phyloP scores from a whole-genome alignment of 306 rosid species.

The Citrullus amarus region DNA sequence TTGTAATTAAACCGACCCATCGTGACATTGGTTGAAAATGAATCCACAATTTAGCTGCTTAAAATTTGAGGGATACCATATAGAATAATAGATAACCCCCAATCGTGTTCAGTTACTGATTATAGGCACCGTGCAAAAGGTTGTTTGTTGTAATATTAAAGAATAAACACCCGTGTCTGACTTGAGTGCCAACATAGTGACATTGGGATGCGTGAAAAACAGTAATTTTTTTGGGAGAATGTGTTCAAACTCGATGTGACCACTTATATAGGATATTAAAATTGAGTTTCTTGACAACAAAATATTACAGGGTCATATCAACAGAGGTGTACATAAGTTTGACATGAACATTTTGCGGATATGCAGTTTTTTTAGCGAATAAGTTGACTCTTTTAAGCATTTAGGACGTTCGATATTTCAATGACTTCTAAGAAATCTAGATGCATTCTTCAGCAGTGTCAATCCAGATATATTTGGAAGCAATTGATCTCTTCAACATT shows the following conservation, averaged over 20 bases:
- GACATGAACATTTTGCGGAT: neutral
- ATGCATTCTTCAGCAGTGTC: neutral
- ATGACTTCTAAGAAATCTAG: neutral
- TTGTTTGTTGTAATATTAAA: slow-evolving; percentile 21
- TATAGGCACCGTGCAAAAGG: slow-evolving; percentile 57
- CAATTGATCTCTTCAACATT: neutral
- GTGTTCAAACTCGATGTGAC: neutral
- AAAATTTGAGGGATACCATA: slow-evolving; percentile 33
- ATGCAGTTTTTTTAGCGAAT: neutral
- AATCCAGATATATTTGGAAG: neutral
- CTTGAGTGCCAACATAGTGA: slow-evolving; percentile 23
- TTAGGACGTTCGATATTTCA: neutral
- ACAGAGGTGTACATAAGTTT: neutral
- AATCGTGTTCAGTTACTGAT: slow-evolving; percentile 40
- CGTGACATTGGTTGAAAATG: neutral
- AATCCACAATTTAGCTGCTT: slow-evolving; percentile 22
- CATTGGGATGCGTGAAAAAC: neutral
- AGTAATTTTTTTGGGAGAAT: neutral
- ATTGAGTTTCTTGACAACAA: neutral
- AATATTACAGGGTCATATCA: neutral
- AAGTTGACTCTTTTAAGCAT: neutral
- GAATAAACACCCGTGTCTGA: slow-evolving; percentile 86
- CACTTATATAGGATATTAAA: neutral
- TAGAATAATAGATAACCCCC: slow-evolving; percentile 12
- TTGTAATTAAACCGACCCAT: neutral